A percentile compares a stretch with the other conserved stretches of the same genome.
Evolutionary conservation across 495 filamentous ascomycete genomes (phyloP).

Genomic region (Achaetomiella virescens): DNA sequence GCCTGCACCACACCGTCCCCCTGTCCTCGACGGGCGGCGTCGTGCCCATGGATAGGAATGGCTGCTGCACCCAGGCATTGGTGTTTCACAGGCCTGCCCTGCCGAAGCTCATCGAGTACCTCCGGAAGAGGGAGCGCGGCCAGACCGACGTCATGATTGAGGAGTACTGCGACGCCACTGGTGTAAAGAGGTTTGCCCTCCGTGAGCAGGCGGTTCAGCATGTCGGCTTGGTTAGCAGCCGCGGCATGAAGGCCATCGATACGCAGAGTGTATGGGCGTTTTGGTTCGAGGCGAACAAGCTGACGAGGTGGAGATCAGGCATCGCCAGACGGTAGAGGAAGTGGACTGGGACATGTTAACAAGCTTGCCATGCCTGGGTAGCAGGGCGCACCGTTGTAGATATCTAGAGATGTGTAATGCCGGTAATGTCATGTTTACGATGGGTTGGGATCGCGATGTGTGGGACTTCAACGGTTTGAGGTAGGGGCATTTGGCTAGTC

Average conservation of each 20-base stretch:
- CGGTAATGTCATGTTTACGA: too few species aligned
- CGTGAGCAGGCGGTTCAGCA: slow-evolving; percentile 15
- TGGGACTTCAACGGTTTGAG: too few species aligned
- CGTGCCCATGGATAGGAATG: slow-evolving; percentile 16
- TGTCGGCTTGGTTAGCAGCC: slow-evolving; percentile 14
- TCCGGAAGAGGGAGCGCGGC: slow-evolving; percentile 11
- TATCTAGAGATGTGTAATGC: too few species aligned
- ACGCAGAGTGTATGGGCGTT: slow-evolving; percentile 13
- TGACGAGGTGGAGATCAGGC: slow-evolving; percentile 1
- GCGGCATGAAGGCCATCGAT: not conserved
- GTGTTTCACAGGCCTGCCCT: slow-evolving; percentile 38
- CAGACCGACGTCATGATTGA: slow-evolving; percentile 17
- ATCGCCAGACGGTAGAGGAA: not conserved
- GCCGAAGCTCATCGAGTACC: slow-evolving; percentile 22
- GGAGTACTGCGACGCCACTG: slow-evolving; percentile 6
- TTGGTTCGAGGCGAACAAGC: slow-evolving; percentile 12
- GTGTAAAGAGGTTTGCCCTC: slow-evolving; percentile 6
- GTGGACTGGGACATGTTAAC: slow-evolving; percentile 12
- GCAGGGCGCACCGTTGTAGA: too few species aligned
- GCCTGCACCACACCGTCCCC: slow-evolving; percentile 31
- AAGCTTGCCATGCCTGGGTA: not conserved
- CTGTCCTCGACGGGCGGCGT: slow-evolving; percentile 3
- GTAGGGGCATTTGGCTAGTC: too few species aligned
- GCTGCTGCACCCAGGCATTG: slow-evolving; percentile 44
- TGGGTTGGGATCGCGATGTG: too few species aligned